Base-by-base conservation (phyloP, 805 yeast species). In the Candida pseudofarinosa region DNA sequence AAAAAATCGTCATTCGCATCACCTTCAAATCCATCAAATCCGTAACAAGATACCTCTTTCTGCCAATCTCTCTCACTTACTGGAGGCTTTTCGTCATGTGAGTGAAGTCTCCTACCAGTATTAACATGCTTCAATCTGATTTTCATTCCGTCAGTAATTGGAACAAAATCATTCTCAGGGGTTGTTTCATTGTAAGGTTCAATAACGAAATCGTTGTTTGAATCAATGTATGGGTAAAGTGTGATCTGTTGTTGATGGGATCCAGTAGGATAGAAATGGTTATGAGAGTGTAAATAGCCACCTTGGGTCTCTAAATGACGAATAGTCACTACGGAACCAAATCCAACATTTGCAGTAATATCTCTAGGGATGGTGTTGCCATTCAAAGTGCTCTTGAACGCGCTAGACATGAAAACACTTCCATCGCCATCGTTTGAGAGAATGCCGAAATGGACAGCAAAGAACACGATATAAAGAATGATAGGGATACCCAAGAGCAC, bases 231-330 rank as follows among this genome's bases (percentile, higher is more conserved):
- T 38, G 90, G 90, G 58, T 86, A 86, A 49, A 85, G 69, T 4
- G 93, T 85, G 50, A 86, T 65, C 64, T 86, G 95, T 63, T 86
- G 95, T 64, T 86, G 95, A 56, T 83, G 77, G 5, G 95, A 86
- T 46, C 95, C 95, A 38, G 85, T 77, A 55, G 82, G 86, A 54
- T 83, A 85, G 52, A 70, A 65, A 54, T 79, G 81, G 43, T 74
- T 71, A 62, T 86, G 95, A n/a, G 91, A 84, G 61, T 86, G 95
- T 53, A 86, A 71, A 62, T 86, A 86, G 39, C 93, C 93, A 51
- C 90, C 93, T 52, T 74, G 75, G 31, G 91, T 83, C 48, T 77
- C 79, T 26, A 77, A 48, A 56, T 86, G 95, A 58, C 84, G 83
- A 33, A 86, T 51, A 31, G 88, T 73, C 20, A 86, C 74, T 6